Percentiles rank a stretch among this genome's conserved stretches.
Evolutionary conservation across 2,329 filamentous ascomycete species (phyloP).

Genomic region (Aspergillus sp.): DNA sequence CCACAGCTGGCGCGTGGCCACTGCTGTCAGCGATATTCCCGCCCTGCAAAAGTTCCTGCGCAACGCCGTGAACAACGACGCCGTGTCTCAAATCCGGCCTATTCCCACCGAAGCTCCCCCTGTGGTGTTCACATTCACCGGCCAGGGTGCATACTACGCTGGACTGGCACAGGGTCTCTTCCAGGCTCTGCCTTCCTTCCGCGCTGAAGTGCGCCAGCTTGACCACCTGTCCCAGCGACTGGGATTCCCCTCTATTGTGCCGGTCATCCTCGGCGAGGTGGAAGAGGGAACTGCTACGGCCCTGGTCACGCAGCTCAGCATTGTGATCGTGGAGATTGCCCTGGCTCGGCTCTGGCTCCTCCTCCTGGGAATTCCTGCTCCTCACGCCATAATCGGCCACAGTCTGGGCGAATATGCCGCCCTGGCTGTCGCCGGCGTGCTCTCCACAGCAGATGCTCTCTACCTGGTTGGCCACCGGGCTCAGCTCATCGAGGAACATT

Average conservation of each 20-base stretch:
- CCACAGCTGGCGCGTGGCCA: slow-evolving; percentile 17
- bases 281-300: too few species aligned
- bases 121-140: slow-evolving; percentile 15
- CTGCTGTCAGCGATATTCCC: slow-evolving; percentile 1
- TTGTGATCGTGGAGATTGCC: slow-evolving; percentile 41
- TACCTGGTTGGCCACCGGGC: slow-evolving; percentile 72
- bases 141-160: slow-evolving; percentile 14
- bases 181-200: slow-evolving; percentile 24
- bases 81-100: slow-evolving; percentile 35
- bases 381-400: slow-evolving; percentile 57
- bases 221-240: slow-evolving; percentile 23
- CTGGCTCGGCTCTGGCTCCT: slow-evolving; percentile 33
- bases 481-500: slow-evolving; percentile 64
- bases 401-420: slow-evolving; percentile 45
- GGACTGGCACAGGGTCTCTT: slow-evolving; percentile 30
- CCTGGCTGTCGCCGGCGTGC: slow-evolving; percentile 34
- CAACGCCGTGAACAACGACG: slow-evolving; percentile 3
- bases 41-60: slow-evolving; percentile 9
- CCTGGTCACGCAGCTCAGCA: too few species aligned
- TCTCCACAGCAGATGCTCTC: slow-evolving; percentile 46
- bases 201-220: slow-evolving; percentile 24
- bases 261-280: too few species aligned
- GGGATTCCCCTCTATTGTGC: slow-evolving; percentile 13
- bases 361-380: slow-evolving; percentile 31
- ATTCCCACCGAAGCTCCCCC: slow-evolving; percentile 41